Percentiles rank a stretch among this genome's conserved stretches.
Conservation (phyloP, 2,329 filamentous ascomycete genomes). For the Fusarium fujikuroi region DNA sequence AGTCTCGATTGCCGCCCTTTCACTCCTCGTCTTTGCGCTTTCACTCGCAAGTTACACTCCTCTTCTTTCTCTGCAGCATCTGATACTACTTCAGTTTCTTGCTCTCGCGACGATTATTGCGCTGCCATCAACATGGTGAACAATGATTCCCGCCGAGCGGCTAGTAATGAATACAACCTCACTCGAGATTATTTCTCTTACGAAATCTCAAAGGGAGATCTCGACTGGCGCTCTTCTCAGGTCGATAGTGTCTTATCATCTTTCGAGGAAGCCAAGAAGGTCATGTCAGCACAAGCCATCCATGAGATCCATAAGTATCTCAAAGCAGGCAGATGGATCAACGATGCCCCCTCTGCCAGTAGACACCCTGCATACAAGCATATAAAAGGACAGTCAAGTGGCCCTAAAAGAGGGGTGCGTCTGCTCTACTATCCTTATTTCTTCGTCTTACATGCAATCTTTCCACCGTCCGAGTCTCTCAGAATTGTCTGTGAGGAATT, state of each 20-base stretch:
- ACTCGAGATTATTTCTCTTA: rapidly evolving
- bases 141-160: rapidly evolving
- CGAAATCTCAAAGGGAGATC: neutral
- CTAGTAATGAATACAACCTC: neutral
- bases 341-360: neutral
- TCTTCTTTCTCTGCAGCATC: neutral
- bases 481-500: rapidly evolving
- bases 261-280: neutral
- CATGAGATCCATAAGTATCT: neutral
- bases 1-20: neutral
- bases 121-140: neutral
- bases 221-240: neutral
- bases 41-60: neutral
- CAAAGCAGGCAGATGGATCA: neutral
- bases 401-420: rapidly evolving
- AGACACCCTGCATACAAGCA: neutral
- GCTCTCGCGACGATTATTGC: neutral
- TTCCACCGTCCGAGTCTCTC: neutral
- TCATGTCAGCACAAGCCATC: neutral
- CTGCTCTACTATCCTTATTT: neutral
- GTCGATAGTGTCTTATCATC: neutral
- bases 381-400: neutral
- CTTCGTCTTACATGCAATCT: neutral
- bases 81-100: neutral
- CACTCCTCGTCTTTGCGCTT: neutral